These are phyloP conservation scores for Candida labiduridarum DNA, from an alignment of 1,139 yeast species.

Conservation along the genomic window DNA sequence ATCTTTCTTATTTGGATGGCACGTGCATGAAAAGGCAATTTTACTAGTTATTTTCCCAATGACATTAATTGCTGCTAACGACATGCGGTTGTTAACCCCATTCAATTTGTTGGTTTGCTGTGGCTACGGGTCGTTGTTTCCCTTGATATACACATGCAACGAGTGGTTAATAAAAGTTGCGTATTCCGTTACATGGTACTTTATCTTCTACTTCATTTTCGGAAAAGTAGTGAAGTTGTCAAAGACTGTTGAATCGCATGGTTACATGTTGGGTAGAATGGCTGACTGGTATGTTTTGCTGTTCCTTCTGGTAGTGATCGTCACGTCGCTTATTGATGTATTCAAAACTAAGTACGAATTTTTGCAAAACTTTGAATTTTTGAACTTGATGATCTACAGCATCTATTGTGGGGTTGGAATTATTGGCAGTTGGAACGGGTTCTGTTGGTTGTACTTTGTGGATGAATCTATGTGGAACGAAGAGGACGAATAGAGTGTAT, in stretches of 20 bases:
- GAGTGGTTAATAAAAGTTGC: slow-evolving; percentile 76
- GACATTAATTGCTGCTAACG: slow-evolving; percentile 57
- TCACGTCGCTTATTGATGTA: slow-evolving; percentile 57
- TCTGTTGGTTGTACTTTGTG: slow-evolving; percentile 84
- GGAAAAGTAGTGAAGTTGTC: slow-evolving; percentile 54
- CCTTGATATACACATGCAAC: slow-evolving; percentile 78
- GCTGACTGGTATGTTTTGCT: slow-evolving; percentile 70
- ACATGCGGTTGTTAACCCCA: slow-evolving; percentile 69
- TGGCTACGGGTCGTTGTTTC: slow-evolving; percentile 87
- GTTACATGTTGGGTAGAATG: slow-evolving; percentile 63
- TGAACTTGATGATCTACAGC: slow-evolving; percentile 79
- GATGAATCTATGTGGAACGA: slow-evolving; percentile 56
- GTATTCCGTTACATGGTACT: slow-evolving; percentile 87
- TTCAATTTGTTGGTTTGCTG: slow-evolving; percentile 70
- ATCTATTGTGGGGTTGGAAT: slow-evolving; percentile 88
- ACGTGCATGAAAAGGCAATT: slow-evolving; percentile 96
- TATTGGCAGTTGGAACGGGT: slow-evolving; percentile 84
- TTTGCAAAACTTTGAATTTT: slow-evolving; percentile 63
- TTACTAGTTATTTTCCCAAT: slow-evolving; percentile 88
- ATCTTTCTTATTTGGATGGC: slow-evolving; percentile 96
- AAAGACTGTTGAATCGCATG: slow-evolving; percentile 31
- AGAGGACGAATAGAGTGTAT: background rate
- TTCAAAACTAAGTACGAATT: slow-evolving; percentile 53
- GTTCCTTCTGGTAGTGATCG: slow-evolving; percentile 62
- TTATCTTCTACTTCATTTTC: slow-evolving; percentile 72